These are phyloP conservation scores for Schoenoplectus triqueter DNA, from an alignment of 202 grass and related monocot species.

Conservation along the genomic window DNA sequence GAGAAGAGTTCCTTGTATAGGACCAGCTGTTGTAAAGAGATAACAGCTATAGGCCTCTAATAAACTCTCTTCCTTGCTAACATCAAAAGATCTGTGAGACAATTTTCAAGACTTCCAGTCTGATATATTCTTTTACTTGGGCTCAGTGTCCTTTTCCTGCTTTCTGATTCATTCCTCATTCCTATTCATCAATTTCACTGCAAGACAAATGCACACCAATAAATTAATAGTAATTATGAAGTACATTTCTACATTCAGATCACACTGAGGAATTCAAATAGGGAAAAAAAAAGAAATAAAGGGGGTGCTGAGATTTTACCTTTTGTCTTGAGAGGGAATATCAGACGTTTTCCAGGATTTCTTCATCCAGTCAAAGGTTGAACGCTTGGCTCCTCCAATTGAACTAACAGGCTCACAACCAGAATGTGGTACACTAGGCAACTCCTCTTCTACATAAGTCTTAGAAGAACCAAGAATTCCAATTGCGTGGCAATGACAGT, in stretches of 20 bases:
- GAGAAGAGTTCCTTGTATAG: conserved; percentile 79
- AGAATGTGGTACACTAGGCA: conserved; percentile 28
- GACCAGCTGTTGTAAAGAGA: conserved; percentile 75
- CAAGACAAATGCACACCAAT: background rate
- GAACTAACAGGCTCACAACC: conserved; percentile 49
- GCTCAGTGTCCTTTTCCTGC: conserved; percentile 62
- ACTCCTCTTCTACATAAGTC: conserved; percentile 59
- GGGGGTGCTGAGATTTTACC: background rate
- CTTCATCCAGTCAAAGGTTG: conserved; percentile 19
- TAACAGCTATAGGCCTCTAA: conserved; percentile 73
- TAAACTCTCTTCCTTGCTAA: conserved; percentile 59
- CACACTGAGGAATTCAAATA: background rate
- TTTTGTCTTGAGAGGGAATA: conserved; percentile 5
- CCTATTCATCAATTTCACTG: conserved; percentile 54
- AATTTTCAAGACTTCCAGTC: conserved; percentile 60
- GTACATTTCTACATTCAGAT: background rate
- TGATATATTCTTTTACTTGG: conserved; percentile 59
- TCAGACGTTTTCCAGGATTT: conserved; percentile 18
- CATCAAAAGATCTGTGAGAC: conserved; percentile 56
- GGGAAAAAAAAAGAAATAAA: background rate
- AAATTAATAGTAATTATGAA: background rate
- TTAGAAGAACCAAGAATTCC: conserved; percentile 53
- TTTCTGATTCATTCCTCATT: conserved; percentile 60
- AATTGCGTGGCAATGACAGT: conserved; percentile 49
- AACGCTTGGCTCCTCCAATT: conserved; percentile 46